Percentiles rank a stretch among this genome's conserved stretches.
phyloP scores from a whole-genome alignment of 192 early-diverging fungal species.

The Phlyctochytrium arcticum region DNA sequence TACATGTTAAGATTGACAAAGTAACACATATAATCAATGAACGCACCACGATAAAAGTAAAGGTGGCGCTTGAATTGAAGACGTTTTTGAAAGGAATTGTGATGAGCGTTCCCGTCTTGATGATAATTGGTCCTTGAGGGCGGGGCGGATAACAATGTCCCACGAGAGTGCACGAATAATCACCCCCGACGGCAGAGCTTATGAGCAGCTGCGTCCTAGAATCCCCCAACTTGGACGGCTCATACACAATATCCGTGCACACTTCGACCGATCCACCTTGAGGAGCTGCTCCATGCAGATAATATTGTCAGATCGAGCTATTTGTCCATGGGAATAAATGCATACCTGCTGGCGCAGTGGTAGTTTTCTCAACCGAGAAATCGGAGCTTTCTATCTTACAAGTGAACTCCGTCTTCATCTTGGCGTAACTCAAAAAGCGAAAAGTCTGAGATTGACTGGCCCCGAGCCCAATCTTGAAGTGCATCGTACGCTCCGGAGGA shows the following conservation, averaged over 20 bases:
- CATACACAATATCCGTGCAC: slow-evolving; percentile 50
- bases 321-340: not conserved
- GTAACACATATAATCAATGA: not conserved
- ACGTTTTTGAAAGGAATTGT: slow-evolving; percentile 59
- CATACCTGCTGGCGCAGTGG: slow-evolving; percentile 49
- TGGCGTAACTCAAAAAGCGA: slow-evolving; percentile 51
- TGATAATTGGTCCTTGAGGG: slow-evolving; percentile 57
- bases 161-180: slow-evolving; percentile 53
- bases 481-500: slow-evolving; percentile 46
- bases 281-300: slow-evolving; percentile 28
- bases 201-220: slow-evolving; percentile 45
- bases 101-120: slow-evolving; percentile 43
- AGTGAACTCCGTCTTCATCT: slow-evolving; percentile 52
- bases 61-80: slow-evolving; percentile 43
- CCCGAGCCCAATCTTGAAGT: slow-evolving; percentile 57
- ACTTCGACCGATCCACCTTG: slow-evolving; percentile 50
- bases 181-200: slow-evolving; percentile 49
- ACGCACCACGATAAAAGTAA: slow-evolving; percentile 48
- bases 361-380: slow-evolving; percentile 52
- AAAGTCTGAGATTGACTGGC: slow-evolving; percentile 51
- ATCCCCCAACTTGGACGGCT: slow-evolving; percentile 60
- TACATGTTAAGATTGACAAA: not conserved
- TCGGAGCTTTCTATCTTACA: slow-evolving; percentile 52
- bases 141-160: slow-evolving; percentile 51
- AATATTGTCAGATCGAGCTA: not conserved